Evolutionary conservation across 1,284 basidiomycete genomes (phyloP).

Genomic region (Naganishia sp.): DNA sequence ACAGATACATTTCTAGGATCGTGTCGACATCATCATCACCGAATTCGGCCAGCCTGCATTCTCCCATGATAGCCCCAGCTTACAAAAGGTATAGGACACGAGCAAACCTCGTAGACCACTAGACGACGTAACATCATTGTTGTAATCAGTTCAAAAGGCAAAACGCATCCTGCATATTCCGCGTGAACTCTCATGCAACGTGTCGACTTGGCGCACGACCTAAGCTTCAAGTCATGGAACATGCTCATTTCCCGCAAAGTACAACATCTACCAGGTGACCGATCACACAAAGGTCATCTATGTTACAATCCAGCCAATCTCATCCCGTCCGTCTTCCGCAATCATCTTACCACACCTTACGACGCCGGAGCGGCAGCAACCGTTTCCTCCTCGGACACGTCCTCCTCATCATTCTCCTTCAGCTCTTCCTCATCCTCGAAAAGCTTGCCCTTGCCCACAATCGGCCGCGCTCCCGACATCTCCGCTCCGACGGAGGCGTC

Average conservation of each 20-base stretch:
- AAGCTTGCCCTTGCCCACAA: slow-evolving; percentile 26
- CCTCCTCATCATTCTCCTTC: slow-evolving; percentile 27
- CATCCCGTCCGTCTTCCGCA: neutral
- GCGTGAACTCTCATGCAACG: neutral
- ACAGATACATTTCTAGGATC: slow-evolving; percentile 41
- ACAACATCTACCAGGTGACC: slow-evolving; percentile 13
- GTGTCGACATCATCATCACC: neutral
- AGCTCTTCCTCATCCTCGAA: slow-evolving; percentile 24
- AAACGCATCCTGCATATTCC: too few species aligned
- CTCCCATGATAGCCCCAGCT: neutral
- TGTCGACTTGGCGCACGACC: neutral
- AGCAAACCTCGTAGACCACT: neutral
- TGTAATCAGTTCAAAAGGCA: neutral
- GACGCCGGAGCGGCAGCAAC: slow-evolving; percentile 3
- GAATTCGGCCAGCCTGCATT: neutral
- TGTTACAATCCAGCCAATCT: slow-evolving; percentile 2
- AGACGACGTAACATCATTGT: slow-evolving; percentile 7
- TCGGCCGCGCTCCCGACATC: slow-evolving; percentile 1
- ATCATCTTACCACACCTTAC: neutral
- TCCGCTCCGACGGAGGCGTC: neutral
- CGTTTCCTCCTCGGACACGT: slow-evolving; percentile 24
- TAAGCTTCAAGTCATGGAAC: neutral
- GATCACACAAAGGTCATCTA: slow-evolving; percentile 5
- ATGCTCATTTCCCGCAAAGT: slow-evolving; percentile 15
- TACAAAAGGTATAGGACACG: neutral